Evolutionary conservation across 805 yeast species (phyloP), one percentile per base, ranked within the genome.

Genomic region (Candida saitoana): DNA sequence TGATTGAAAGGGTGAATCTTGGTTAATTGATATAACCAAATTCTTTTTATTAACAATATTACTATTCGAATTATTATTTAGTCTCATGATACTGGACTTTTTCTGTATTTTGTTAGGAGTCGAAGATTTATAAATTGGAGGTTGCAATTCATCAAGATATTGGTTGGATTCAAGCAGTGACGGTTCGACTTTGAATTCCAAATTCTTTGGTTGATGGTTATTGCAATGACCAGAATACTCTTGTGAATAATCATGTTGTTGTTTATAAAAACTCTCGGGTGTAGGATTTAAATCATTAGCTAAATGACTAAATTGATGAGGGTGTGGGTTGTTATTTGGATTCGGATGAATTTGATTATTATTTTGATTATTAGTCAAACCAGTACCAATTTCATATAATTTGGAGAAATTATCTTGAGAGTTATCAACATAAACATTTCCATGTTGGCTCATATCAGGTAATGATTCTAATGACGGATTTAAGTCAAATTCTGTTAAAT

Each of bases 381-480:
- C 27, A 22, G 27, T 22, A 22, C 27, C 27, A 22, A 7, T 22
- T 11, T 22, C 27, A 22, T 22, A 22, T 22, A 22, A 22, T 11
- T 22, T 22, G 27, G 27, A 7, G 27, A 22, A 22, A 22, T 22
- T 22, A 6, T 22, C 34, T 6, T n/a, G 5, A 12, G 7, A 30
- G 17, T 6, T n/a, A 30, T 30, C 17, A 30, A n/a, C 17, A 30
- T 30, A 15, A 30, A n/a, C 17, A 30, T 30, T 8, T 4, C n/a
- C 15, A 14, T 35, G 20, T 12, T 30, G 33, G 15, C 11, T 32
- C 7, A 52, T 45, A 40, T 62, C 66, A 12, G 62, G 60, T 19
- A 62, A 55, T 8, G 57, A 52, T 17, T 62, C 65, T 25, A 60
- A 50, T 2, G 62, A 56, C 12, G 56, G 55, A 42, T 52, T 56